These are phyloP conservation scores for Osmanthus fragrans DNA, from an alignment of 257 asterid species.

Conservation along the genomic window DNA sequence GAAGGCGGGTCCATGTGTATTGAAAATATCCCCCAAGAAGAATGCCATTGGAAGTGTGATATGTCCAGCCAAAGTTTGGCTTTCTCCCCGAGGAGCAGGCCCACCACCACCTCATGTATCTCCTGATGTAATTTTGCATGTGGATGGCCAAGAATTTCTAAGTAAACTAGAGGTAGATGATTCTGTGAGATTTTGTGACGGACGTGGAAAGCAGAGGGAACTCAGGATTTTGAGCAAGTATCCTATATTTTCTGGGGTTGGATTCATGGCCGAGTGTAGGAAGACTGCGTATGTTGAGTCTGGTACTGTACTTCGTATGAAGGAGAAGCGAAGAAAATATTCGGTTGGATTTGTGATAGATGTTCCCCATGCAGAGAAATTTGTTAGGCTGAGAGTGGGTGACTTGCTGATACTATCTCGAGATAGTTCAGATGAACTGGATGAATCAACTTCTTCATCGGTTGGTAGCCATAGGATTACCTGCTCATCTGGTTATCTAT, in stretches of 20 bases:
- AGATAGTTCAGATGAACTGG: constrained; percentile 48
- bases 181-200: constrained; percentile 55
- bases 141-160: constrained; percentile 55
- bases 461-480: constrained; percentile 48
- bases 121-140: constrained; percentile 52
- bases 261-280: constrained; percentile 62
- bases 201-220: constrained; percentile 52
- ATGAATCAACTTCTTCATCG: constrained; percentile 37
- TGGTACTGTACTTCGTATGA: constrained; percentile 48
- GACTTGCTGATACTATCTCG: constrained; percentile 62
- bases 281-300: constrained; percentile 60
- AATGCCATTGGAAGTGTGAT: constrained; percentile 48
- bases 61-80: constrained; percentile 62
- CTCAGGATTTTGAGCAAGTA: constrained; percentile 50
- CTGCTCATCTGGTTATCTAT: constrained; percentile 68
- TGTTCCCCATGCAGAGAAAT: constrained; percentile 60
- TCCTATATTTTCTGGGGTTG: constrained; percentile 61
- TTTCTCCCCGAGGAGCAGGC: constrained; percentile 49
- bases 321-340: constrained; percentile 44
- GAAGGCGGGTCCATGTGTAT: constrained; percentile 58
- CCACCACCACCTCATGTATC: constrained; percentile 67
- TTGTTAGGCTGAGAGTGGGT: constrained; percentile 56
- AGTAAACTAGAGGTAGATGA: constrained; percentile 43
- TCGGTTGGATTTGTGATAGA: constrained; percentile 52
- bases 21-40: constrained; percentile 63